Evolutionary conservation across 2,329 filamentous ascomycete genomes (phyloP).

Genomic region (Hypoxylon sp.): DNA sequence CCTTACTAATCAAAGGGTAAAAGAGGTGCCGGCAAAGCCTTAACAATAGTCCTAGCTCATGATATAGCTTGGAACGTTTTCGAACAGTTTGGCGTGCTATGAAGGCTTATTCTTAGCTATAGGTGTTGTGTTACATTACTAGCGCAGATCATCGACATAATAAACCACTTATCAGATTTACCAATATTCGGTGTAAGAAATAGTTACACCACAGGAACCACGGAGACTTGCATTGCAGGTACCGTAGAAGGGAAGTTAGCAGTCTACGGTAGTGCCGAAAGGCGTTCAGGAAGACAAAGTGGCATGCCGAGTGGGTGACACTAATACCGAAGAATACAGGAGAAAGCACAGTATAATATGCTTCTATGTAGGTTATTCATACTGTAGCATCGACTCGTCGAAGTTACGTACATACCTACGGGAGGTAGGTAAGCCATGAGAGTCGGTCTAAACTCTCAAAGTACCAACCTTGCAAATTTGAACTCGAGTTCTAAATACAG

Average conservation of each 20-base stretch:
- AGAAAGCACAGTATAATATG: conserved; percentile 8
- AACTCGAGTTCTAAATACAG: background rate
- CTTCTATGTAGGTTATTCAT: background rate
- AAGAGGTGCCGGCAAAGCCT: background rate
- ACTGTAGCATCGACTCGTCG: background rate
- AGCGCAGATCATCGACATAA: conserved; percentile 14
- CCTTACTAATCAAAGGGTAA: background rate
- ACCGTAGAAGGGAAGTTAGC: background rate
- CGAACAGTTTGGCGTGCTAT: background rate
- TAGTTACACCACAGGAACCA: background rate
- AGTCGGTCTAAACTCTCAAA: background rate
- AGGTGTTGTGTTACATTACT: conserved; percentile 16
- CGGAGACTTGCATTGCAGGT: background rate
- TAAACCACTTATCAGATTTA: background rate
- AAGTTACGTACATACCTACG: too few species aligned
- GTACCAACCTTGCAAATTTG: conserved; percentile 6
- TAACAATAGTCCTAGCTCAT: background rate
- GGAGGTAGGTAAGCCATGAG: background rate
- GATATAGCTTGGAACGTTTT: background rate
- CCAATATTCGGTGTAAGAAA: background rate
- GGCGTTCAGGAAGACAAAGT: background rate
- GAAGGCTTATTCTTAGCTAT: conserved; percentile 9
- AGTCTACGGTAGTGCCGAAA: background rate
- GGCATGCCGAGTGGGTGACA: background rate
- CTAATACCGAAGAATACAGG: background rate